Evolutionary conservation across 306 rosid genomes (phyloP), one percentile per base, ranked within the genome.

Genomic region (Heteromeles arbutifolia): DNA sequence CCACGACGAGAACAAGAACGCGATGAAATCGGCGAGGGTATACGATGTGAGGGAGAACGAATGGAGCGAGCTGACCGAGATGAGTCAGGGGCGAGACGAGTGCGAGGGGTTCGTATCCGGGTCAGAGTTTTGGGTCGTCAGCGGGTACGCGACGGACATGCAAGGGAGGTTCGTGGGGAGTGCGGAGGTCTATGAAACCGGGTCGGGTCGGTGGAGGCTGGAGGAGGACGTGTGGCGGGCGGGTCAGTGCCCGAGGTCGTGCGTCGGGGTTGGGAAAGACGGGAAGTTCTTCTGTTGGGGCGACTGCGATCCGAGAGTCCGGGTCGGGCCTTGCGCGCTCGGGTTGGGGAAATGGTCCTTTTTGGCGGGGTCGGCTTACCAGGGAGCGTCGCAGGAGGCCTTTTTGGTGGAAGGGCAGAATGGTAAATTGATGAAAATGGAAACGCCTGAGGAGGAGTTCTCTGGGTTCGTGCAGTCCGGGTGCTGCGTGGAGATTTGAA

Each of bases 21-120:
- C 91, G 58, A 29, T 79, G 70, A 56, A 73, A 8, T 68, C 89
- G 11, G 86, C 87, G 15, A 78, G 84, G 83, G 89, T 70, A 3
- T 87, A 87, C 53, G 75, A 81, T 34, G 71, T 85, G 56, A 69
- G 79, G 28, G 26, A 58, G 13, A 77, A 87, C 81, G 80, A 84
- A 72, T 87, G 90, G 90, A 44, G 59, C 22, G 80, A 82, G 79
- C 19, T 87, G 76, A 2, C 65, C 8, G 73, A 70, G 64, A 85
- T 87, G 91, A 73, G 79, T 52, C 73, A 31, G 77, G 91, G 53
- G 74, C 74, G 89, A 75, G 91, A 87, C 84, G 91, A 87, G 84
- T 87, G 91, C 79, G 84, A 87, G 32, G 91, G 86, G 19, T 11
- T 85, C 18, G 73, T 83, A 2, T 39, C 79, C 58, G 87, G 87